Conservation (phyloP, 371 early-diverging fungal species). For the Mortierella sp. region DNA sequence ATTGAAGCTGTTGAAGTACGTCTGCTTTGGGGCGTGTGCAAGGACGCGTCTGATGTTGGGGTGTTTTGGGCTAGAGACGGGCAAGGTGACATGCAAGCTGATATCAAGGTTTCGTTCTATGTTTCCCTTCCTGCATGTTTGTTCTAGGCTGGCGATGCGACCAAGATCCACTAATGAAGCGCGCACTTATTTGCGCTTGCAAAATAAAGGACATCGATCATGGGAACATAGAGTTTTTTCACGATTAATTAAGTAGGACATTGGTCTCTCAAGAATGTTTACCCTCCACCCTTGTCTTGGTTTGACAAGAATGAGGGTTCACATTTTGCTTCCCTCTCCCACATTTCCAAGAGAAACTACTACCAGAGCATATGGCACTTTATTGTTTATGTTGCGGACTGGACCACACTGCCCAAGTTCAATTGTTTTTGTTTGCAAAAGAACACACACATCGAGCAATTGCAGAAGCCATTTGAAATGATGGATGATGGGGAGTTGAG, state of each 20-base stretch:
- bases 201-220: neutral
- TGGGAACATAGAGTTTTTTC: neutral
- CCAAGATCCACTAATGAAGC: slow-evolving; percentile 27
- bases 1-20: slow-evolving; percentile 67
- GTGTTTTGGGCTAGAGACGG: too few species aligned
- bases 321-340: neutral
- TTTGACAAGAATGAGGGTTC: neutral
- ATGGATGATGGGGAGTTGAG: neutral
- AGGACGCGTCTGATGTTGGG: neutral
- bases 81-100: neutral
- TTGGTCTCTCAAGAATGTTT: neutral
- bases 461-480: neutral
- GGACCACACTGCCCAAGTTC: too few species aligned
- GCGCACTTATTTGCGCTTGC: neutral
- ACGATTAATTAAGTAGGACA: neutral
- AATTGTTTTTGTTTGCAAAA: neutral
- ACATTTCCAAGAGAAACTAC: too few species aligned
- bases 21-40: neutral
- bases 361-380: too few species aligned
- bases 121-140: neutral
- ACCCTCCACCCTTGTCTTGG: neutral
- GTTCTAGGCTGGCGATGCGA: slow-evolving; percentile 34
- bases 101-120: neutral
- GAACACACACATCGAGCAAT: neutral
- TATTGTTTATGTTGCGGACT: too few species aligned